Percentiles rank a stretch among this genome's conserved stretches.
These are phyloP conservation scores for Phytopythium montanum DNA, from an alignment of 352 stramenopile genomes.

Conservation along the genomic window DNA sequence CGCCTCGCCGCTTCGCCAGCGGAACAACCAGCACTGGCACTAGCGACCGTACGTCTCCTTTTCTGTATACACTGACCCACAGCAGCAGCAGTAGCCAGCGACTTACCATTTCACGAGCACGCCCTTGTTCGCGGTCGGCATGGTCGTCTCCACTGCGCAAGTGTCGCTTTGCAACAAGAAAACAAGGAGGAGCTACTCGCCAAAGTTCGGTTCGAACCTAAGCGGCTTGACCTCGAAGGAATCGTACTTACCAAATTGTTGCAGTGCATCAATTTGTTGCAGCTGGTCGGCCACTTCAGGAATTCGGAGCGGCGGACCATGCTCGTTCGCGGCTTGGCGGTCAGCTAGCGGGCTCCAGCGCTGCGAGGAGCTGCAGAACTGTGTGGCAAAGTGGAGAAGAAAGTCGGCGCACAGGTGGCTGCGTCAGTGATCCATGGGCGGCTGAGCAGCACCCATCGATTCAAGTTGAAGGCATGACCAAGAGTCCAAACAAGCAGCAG, in stretches of 20 bases:
- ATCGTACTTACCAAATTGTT: slow-evolving; percentile 3
- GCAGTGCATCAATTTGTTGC: slow-evolving; percentile 2
- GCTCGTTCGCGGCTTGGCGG: slow-evolving; percentile 1
- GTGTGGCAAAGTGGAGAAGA: slow-evolving; percentile 12
- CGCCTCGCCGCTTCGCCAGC: background rate
- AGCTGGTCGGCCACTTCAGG: slow-evolving; percentile 15
- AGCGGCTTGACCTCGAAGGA: background rate
- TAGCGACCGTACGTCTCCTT: background rate
- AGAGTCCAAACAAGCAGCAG: slow-evolving; percentile 23
- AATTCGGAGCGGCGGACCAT: slow-evolving; percentile 1
- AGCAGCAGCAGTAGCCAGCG: background rate
- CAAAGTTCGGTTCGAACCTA: slow-evolving; percentile 3
- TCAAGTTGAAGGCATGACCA: background rate
- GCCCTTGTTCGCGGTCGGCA: slow-evolving; percentile 82
- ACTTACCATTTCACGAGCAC: slow-evolving; percentile 80
- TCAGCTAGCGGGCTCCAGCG: background rate
- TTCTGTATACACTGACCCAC: background rate
- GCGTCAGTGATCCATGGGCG: background rate
- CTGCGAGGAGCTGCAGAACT: slow-evolving; percentile 18
- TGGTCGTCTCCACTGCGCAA: slow-evolving; percentile 12
- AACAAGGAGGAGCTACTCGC: background rate
- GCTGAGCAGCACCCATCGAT: background rate
- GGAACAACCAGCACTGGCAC: background rate
- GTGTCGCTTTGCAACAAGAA: background rate
- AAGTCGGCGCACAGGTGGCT: slow-evolving; percentile 9